Evolutionary conservation across 2,329 filamentous ascomycete genomes (phyloP).

Genomic region (Hypoxylon sp.): DNA sequence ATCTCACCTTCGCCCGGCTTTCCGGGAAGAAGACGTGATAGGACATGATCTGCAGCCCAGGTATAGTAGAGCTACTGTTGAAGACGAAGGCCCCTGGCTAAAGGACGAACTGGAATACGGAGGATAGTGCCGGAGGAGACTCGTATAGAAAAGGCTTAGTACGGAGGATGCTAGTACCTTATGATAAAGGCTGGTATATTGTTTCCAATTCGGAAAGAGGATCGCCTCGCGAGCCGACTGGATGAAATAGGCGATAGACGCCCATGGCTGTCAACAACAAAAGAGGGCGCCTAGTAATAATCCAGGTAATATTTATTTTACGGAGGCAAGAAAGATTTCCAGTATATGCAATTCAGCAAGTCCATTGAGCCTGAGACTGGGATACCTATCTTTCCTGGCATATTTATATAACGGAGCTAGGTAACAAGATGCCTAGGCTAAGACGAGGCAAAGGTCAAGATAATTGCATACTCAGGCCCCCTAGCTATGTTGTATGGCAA

Average conservation of each 20-base stretch:
- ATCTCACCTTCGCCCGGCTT: slow-evolving; percentile 41
- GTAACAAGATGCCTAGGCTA: slow-evolving; percentile 24
- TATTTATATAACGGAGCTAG: not conserved
- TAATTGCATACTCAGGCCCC: slow-evolving; percentile 5
- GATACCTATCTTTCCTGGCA: slow-evolving; percentile 19
- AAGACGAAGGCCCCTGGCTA: slow-evolving; percentile 31
- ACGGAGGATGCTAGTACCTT: slow-evolving; percentile 43
- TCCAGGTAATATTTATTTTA: slow-evolving; percentile 38
- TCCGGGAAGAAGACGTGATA: slow-evolving; percentile 45
- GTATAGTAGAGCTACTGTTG: slow-evolving; percentile 25
- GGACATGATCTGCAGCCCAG: slow-evolving; percentile 41
- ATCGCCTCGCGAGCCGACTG: slow-evolving; percentile 47
- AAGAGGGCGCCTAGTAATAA: slow-evolving; percentile 39
- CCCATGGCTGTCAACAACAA: slow-evolving; percentile 41
- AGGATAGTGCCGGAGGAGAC: slow-evolving; percentile 43
- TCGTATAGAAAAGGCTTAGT: slow-evolving; percentile 44
- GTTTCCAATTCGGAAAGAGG: slow-evolving; percentile 42
- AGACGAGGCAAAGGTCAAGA: slow-evolving; percentile 15
- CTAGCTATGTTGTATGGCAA: slow-evolving; percentile 19
- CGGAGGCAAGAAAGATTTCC: slow-evolving; percentile 42
- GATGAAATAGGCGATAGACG: slow-evolving; percentile 49
- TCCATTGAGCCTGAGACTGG: slow-evolving; percentile 40
- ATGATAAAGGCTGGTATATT: slow-evolving; percentile 45
- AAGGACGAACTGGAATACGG: slow-evolving; percentile 44
- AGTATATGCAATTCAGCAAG: slow-evolving; percentile 25